These are phyloP conservation scores for Pseudocohnilembus persalinus DNA, from an alignment of 169 alveolate species.

Conservation along the genomic window DNA sequence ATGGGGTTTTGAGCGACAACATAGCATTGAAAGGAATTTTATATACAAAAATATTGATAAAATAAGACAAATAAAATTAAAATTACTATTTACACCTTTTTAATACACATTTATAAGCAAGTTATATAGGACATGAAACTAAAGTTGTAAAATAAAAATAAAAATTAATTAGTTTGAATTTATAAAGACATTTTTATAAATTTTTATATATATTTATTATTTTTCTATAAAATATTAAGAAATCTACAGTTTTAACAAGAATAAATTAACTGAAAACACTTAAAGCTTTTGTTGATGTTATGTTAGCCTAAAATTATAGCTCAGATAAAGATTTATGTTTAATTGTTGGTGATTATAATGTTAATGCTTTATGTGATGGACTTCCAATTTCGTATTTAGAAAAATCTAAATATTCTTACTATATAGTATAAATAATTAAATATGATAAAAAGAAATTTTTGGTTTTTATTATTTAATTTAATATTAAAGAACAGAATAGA, in stretches of 20 bases:
- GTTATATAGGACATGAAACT: conserved; percentile 49
- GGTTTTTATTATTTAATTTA: neutral
- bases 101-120: conserved; percentile 61
- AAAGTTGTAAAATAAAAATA: conserved; percentile 19
- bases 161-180: no score
- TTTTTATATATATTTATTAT: no score
- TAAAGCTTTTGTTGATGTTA: neutral
- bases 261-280: neutral
- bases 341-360: neutral
- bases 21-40: conserved; percentile 39
- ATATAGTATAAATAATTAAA: neutral
- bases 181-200: no score
- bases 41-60: conserved; percentile 39
- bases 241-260: neutral
- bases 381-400: neutral
- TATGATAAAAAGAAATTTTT: no score
- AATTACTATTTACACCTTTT: conserved; percentile 40
- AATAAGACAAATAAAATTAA: conserved; percentile 3
- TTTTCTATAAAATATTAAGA: neutral
- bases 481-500: neutral
- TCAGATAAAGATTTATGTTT: neutral
- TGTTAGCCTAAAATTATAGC: neutral
- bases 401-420: neutral
- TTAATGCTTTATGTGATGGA: neutral
- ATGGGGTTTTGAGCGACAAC: conserved; percentile 44